These are phyloP conservation scores for Porphyrellus cyaneotinctus DNA, from an alignment of 768 basidiomycete species.

Conservation along the genomic window DNA sequence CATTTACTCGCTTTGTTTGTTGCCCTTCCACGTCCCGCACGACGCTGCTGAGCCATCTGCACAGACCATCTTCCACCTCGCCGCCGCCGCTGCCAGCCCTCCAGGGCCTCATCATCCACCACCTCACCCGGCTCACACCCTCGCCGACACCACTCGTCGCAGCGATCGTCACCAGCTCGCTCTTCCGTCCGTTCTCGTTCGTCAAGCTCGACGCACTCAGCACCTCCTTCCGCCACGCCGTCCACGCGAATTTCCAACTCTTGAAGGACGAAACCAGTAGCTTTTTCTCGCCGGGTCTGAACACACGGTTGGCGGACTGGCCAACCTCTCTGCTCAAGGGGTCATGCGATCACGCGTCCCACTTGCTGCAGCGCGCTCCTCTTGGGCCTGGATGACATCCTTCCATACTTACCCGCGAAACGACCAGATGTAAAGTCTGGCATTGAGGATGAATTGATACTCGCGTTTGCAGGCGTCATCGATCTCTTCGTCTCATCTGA, in stretches of 20 bases:
- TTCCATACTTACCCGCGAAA: constrained; percentile 32
- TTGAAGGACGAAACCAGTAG: constrained; percentile 28
- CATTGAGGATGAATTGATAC: constrained; percentile 62
- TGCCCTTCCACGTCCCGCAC: constrained; percentile 26
- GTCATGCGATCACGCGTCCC: constrained; percentile 57
- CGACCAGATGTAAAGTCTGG: constrained; percentile 33
- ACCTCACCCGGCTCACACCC: constrained; percentile 25
- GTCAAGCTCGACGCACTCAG: constrained; percentile 27
- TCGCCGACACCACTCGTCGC: constrained; percentile 33
- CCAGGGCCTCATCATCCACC: constrained; percentile 27
- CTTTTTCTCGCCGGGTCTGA: constrained; percentile 33
- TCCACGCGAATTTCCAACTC: constrained; percentile 25
- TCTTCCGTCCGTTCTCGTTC: constrained; percentile 30
- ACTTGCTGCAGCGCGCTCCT: constrained; percentile 63
- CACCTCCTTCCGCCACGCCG: constrained; percentile 30
- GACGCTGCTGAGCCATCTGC: constrained; percentile 23
- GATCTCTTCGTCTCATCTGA: constrained; percentile 47
- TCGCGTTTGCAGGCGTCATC: constrained; percentile 72
- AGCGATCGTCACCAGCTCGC: constrained; percentile 28
- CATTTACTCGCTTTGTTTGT: too few relatives aligned
- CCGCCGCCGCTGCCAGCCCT: constrained; percentile 19
- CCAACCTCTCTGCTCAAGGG: constrained; percentile 48
- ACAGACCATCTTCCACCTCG: constrained; percentile 20
- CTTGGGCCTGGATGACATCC: constrained; percentile 54
- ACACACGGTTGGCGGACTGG: constrained; percentile 48